phyloP scores from a whole-genome alignment of 352 stramenopile species.

The Phytophthora multivora region DNA sequence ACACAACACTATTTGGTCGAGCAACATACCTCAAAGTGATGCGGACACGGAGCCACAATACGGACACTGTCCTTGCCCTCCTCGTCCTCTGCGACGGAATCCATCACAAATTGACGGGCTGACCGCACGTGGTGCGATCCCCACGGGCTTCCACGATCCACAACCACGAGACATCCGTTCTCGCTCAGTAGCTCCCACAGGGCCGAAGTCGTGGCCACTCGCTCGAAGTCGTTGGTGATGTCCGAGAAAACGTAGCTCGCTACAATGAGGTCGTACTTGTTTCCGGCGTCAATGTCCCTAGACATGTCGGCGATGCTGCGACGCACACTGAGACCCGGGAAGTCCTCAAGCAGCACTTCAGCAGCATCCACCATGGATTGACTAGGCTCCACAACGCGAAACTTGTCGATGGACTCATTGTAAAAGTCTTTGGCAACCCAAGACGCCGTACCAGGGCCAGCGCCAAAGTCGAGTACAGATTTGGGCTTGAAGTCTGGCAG shows the following conservation, averaged over 20 bases:
- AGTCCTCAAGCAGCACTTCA: conserved; percentile 71
- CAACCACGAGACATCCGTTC: conserved; percentile 70
- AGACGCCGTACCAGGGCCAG: conserved; percentile 71
- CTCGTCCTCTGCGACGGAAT: conserved; percentile 56
- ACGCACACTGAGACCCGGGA: conserved; percentile 75
- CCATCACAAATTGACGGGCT: conserved; percentile 84
- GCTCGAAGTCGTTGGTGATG: conserved; percentile 85
- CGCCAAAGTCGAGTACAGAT: conserved; percentile 81
- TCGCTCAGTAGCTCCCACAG: conserved; percentile 84
- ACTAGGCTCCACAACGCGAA: conserved; percentile 81
- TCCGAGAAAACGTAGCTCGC: conserved; percentile 81
- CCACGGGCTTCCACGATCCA: conserved; percentile 83
- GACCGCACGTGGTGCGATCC: conserved; percentile 84
- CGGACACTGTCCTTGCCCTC: conserved; percentile 35
- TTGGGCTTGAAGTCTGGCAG: conserved; percentile 61
- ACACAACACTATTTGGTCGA: not conserved
- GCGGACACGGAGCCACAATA: conserved; percentile 79
- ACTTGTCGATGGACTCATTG: conserved; percentile 59
- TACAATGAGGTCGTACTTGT: conserved; percentile 81
- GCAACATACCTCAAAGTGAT: conserved; percentile 62
- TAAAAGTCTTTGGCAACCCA: conserved; percentile 83
- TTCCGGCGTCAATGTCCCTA: conserved; percentile 61
- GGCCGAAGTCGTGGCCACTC: conserved; percentile 73
- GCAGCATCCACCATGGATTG: conserved; percentile 88
- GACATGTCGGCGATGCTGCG: conserved; percentile 77